phyloP scores from a whole-genome alignment of 2,329 filamentous ascomycete genomes.

The Alternaria arbusti region DNA sequence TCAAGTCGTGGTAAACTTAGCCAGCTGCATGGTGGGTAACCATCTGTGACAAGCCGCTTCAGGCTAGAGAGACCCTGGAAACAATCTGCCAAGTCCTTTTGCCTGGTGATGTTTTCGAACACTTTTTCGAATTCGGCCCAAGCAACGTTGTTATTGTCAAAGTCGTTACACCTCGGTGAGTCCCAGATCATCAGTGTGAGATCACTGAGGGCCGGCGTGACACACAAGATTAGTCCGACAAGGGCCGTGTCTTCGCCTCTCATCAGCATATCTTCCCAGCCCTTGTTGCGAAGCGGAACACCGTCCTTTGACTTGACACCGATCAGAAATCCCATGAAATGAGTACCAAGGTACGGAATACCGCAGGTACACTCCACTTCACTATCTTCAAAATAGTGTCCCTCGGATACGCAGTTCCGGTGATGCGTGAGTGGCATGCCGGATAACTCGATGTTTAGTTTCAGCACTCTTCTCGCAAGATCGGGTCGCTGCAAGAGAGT shows the following conservation, averaged over 20 bases:
- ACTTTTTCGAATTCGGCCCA: neutral
- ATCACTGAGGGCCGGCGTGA: neutral
- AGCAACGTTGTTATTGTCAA: neutral
- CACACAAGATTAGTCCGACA: neutral
- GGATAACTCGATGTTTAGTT: neutral
- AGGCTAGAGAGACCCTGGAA: neutral
- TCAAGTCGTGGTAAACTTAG: neutral
- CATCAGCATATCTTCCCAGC: neutral
- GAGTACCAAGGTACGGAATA: neutral
- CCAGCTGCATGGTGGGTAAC: neutral
- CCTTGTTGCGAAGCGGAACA: neutral
- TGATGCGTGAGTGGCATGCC: rapidly evolving
- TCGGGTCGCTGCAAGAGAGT: neutral
- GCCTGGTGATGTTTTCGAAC: neutral
- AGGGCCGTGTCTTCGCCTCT: neutral
- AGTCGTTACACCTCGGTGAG: neutral
- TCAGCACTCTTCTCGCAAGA: neutral
- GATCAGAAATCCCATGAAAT: neutral
- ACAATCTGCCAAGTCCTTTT: neutral
- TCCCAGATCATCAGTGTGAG: neutral
- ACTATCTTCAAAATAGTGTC: neutral
- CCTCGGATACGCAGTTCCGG: neutral
- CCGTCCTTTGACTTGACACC: neutral
- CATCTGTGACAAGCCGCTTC: neutral
- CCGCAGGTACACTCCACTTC: neutral